Evolutionary conservation across 208 protist genomes (phyloP), one percentile per base, ranked within the genome.

Genomic region (Herpetomonas tarakana): DNA sequence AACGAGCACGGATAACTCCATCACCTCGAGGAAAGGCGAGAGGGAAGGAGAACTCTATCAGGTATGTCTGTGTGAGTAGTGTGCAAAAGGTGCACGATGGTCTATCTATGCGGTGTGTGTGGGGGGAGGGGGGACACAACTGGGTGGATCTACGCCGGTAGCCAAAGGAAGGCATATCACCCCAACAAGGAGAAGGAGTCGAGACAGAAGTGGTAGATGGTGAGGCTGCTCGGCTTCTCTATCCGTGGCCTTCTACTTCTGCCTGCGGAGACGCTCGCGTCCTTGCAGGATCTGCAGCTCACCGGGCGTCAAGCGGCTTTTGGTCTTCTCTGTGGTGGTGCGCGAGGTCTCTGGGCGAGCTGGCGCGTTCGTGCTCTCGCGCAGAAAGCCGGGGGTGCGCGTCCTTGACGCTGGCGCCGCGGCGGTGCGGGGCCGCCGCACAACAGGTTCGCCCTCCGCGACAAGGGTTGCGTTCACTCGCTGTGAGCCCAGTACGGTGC

Each of bases 251-350:
- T n/a, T n/a, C n/a, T n/a, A 55, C 29, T 39, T 44, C 46, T 69
- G 65, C 4, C 66, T 46, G 24, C 82, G 68, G 7, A 88, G 64
- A 16, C 77, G 69, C 55, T 89, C 79, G 0, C 80, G 77, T 9
- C 71, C 81, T 47, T 83, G 70, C 57, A 86, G 56, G 22, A 92
- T 86, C 28, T 79, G 77, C 39, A 68, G 44, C 66, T 92, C 86
- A n/a, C 86, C 82, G 11, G 81, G 86, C 11, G 86, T 89, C 50
- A 86, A 64, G 22, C 46, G 63, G 6, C 49, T 65, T 52, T 25
- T 29, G 30, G 18, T 52, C 38, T 47, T 41, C 9, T 41, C 35
- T 14, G 6, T 41, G 35, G 47, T 24, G 27, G 29, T 39, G 21
- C 64, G 57, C 16, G 57, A 67, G 18, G 64, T 68, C 24, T 58